Evolutionary conservation across 2,329 filamentous ascomycete genomes (phyloP), one percentile per base, ranked within the genome.

Genomic region (Blastomyces parvus): DNA sequence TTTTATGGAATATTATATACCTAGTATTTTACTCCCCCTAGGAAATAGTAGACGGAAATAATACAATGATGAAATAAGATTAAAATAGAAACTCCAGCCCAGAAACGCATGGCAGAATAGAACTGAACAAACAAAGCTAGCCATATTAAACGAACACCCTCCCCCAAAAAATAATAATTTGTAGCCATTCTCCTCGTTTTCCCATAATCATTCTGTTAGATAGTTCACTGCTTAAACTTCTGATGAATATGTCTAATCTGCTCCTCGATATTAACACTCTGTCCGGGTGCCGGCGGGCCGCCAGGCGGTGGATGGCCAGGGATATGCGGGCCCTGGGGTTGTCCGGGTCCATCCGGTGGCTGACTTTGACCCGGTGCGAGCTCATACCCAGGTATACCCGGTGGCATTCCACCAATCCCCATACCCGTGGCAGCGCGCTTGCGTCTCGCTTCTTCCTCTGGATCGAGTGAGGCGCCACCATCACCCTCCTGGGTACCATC

Each of bases 181-280:
- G 25, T 0, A 25, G 17, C 3, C 25, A 27, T 52, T 17, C 48
- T 7, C 25, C 25, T 30, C 22, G 17, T 52, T 30, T 40, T 17
- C 55, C 36, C 55, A 42, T 42, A 8, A 36, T 14, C 30, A 11
- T 36, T 30, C 4, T 27, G 2, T 22, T 22, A 4, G 33, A 9
- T 30, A 46, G 17, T 69, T 69, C 60, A 75, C 68, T 74, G 70
- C 64, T 70, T 74, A 63, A 79, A 82, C 69, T 83, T 85, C 70
- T 86, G 80, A 67, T 87, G 84, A 64, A 88, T 85, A 60, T 83
- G 81, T 65, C 88, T 82, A 66, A 96, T 90, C 78, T 96, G 91
- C 74, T 95, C 91, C 73, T 94, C 88, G 46, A 96, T 86, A 71
- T 91, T 93, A 75, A 89, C 84, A 62, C 69, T 74, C 62, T 74